Conservation (phyloP, 768 basidiomycete genomes). For the Naganishia kalamii region DNA sequence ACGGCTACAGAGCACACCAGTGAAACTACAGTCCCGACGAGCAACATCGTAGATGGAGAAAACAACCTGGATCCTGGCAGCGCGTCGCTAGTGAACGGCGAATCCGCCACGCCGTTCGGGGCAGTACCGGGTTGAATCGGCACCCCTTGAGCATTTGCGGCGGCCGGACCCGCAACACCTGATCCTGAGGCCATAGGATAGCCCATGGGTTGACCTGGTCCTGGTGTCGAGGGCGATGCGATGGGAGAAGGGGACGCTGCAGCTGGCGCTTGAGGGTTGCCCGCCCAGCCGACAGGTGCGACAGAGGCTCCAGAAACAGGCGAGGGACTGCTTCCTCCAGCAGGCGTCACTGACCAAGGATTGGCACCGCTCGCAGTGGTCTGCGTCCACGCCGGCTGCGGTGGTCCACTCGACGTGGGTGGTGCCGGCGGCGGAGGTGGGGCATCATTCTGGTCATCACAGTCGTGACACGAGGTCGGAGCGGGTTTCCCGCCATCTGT, state of each 20-base stretch:
- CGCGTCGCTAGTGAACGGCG: background rate
- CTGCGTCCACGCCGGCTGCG: slow-evolving; percentile 14
- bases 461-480: background rate
- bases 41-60: background rate
- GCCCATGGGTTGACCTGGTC: background rate
- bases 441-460: background rate
- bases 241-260: background rate
- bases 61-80: background rate
- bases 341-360: background rate
- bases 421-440: background rate
- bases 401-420: background rate
- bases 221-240: background rate
- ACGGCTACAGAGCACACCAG: background rate
- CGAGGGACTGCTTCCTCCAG: background rate
- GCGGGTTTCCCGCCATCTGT: background rate
- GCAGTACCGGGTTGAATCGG: background rate
- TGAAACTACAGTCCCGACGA: background rate
- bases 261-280: background rate
- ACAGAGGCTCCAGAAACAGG: background rate
- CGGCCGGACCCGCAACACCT: background rate
- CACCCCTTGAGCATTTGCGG: background rate
- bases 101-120: background rate
- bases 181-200: background rate
- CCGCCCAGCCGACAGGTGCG: background rate
- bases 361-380: background rate